Percentiles rank a stretch among this genome's conserved stretches.
phyloP scores from a whole-genome alignment of 495 filamentous ascomycete genomes.

The Collariella sp. region DNA sequence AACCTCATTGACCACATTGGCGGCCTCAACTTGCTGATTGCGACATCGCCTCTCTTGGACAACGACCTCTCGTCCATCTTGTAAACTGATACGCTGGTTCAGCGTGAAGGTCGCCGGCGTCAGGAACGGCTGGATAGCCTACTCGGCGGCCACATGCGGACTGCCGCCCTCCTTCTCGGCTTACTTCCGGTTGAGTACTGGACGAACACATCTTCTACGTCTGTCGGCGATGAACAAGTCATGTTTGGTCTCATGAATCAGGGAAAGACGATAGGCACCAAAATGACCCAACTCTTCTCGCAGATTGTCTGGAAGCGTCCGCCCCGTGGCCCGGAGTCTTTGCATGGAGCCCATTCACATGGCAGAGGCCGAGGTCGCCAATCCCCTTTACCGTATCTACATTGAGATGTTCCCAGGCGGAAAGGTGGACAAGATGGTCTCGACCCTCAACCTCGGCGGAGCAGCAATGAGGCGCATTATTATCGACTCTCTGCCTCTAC shows the following conservation, averaged over 20 bases:
- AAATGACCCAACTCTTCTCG: conserved; percentile 21
- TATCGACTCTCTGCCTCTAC: neutral
- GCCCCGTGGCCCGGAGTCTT: neutral
- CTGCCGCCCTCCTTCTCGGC: conserved; percentile 21
- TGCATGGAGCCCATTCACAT: conserved; percentile 9
- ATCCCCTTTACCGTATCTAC: neutral
- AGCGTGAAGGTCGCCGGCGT: neutral
- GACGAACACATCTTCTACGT: conserved; percentile 23
- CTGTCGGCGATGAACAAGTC: conserved; percentile 15
- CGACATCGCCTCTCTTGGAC: conserved; percentile 18
- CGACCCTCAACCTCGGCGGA: rapidly evolving
- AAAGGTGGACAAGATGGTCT: neutral
- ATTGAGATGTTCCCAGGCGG: conserved; percentile 1
- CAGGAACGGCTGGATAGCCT: conserved; percentile 15
- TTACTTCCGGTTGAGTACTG: conserved; percentile 19
- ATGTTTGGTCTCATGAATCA: neutral
- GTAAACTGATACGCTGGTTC: conserved; percentile 18
- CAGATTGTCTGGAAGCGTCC: conserved; percentile 4
- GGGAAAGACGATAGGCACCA: conserved; percentile 15
- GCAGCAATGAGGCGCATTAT: no score
- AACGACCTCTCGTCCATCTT: conserved; percentile 16
- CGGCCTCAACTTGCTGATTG: conserved; percentile 19
- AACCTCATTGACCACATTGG: conserved; percentile 18
- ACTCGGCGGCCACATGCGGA: conserved; percentile 13
- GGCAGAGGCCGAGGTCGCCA: neutral